Percentiles rank a stretch among this genome's conserved stretches.
Conservation (phyloP, 805 yeast species). For the Zygosaccharomyces bisporus region DNA sequence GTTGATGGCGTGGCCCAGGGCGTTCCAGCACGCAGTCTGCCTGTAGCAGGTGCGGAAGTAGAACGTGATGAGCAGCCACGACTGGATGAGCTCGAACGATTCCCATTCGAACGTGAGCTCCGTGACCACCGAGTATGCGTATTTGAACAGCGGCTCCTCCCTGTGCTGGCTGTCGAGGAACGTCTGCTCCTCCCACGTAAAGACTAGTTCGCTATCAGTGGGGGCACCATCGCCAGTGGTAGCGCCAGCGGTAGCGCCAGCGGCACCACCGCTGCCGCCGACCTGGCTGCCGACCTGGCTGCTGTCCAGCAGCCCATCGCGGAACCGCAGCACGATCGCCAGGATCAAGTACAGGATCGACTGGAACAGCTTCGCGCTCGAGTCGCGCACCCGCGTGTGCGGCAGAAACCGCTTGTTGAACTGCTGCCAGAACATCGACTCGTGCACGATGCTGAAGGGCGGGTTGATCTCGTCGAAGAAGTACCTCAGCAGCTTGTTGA, state of each 20-base stretch:
- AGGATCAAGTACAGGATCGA: conserved; percentile 49
- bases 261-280: too few species aligned
- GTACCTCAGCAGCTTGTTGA: conserved; percentile 34
- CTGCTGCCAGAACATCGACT: conserved; percentile 51
- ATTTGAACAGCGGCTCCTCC: conserved; percentile 44
- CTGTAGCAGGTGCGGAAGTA: conserved; percentile 44
- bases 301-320: conserved; percentile 36
- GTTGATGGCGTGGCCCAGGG: conserved; percentile 42
- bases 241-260: too few species aligned
- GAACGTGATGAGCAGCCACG: conserved; percentile 45
- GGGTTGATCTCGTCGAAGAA: conserved; percentile 52
- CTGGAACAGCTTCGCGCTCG: conserved; percentile 44
- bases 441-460: conserved; percentile 50
- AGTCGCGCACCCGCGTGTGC: conserved; percentile 27
- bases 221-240: neutral
- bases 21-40: conserved; percentile 43
- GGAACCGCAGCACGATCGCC: conserved; percentile 49
- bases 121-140: conserved; percentile 38
- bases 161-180: conserved; percentile 16
- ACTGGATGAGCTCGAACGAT: conserved; percentile 47
- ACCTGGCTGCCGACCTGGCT: too few species aligned
- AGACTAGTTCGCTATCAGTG: neutral
- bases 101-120: conserved; percentile 50
- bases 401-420: conserved; percentile 30
- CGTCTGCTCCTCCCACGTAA: conserved; percentile 2